Conservation (phyloP, 2,329 filamentous ascomycete genomes). For the Colletotrichum sidae region DNA sequence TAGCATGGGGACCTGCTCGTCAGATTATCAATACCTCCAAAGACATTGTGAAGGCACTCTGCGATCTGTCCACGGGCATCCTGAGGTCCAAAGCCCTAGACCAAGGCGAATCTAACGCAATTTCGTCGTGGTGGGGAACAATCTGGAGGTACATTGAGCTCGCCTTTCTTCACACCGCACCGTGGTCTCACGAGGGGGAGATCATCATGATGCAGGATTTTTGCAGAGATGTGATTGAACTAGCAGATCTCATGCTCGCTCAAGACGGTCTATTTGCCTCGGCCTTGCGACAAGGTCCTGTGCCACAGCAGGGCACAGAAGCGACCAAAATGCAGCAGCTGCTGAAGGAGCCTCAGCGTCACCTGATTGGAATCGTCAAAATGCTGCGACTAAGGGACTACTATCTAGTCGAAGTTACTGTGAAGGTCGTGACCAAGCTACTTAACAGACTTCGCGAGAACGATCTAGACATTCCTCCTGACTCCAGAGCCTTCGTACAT, state of each 20-base stretch:
- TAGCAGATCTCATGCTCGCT: constrained; percentile 86
- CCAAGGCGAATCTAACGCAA: constrained; percentile 70
- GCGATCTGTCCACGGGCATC: constrained; percentile 67
- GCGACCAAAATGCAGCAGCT: constrained; percentile 56
- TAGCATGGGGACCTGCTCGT: constrained; percentile 69
- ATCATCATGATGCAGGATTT: constrained; percentile 89
- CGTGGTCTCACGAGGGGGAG: constrained; percentile 82
- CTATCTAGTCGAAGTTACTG: constrained; percentile 85
- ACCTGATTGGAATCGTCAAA: constrained; percentile 78
- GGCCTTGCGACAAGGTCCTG: constrained; percentile 59
- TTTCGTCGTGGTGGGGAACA: constrained; percentile 84
- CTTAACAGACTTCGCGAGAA: constrained; percentile 84
- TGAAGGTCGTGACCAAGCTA: constrained; percentile 86
- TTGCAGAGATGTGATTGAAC: constrained; percentile 94
- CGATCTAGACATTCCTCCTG: constrained; percentile 74
- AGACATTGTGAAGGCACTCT: constrained; percentile 67
- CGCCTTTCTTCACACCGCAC: constrained; percentile 83
- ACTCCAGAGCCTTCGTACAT: constrained; percentile 70
- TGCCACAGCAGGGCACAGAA: constrained; percentile 51
- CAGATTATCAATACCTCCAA: constrained; percentile 68
- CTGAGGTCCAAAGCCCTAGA: constrained; percentile 67
- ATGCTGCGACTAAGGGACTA: constrained; percentile 92
- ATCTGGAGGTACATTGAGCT: constrained; percentile 86
- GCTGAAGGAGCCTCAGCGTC: constrained; percentile 71
- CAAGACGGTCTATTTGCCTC: constrained; percentile 87